These are phyloP conservation scores for Scedosporium minutisporum DNA, from an alignment of 2,329 filamentous ascomycete species.

Conservation along the genomic window DNA sequence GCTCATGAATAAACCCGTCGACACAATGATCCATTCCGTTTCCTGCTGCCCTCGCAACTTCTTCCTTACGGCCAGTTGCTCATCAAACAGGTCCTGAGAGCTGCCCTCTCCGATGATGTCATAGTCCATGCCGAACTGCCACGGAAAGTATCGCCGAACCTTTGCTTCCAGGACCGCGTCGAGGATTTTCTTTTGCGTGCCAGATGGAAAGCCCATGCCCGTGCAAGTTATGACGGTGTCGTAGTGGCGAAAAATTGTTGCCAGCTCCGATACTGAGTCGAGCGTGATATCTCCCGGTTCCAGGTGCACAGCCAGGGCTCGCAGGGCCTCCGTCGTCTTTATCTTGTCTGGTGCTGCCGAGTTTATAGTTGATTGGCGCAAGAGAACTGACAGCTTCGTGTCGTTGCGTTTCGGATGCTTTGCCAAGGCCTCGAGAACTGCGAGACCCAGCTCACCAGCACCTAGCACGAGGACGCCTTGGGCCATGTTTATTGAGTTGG, in stretches of 20 bases:
- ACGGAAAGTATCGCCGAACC: conserved; percentile 50
- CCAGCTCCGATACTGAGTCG: conserved; percentile 26
- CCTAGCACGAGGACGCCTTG: conserved; percentile 49
- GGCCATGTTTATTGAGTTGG: conserved; percentile 10
- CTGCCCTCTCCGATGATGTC: conserved; percentile 50
- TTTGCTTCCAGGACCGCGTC: conserved; percentile 42
- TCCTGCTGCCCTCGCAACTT: conserved; percentile 35
- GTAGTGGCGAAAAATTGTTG: conserved; percentile 32
- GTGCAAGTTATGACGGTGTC: conserved; percentile 50
- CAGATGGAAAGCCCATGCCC: conserved; percentile 47
- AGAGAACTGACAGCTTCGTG: conserved; percentile 38
- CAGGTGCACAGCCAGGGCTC: conserved; percentile 27
- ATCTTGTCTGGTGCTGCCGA: conserved; percentile 27
- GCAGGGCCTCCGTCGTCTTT: conserved; percentile 22
- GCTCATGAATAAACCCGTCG: conserved; percentile 61
- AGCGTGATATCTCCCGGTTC: conserved; percentile 35
- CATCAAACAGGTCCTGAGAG: conserved; percentile 56
- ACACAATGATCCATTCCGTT: conserved; percentile 54
- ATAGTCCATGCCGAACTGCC: conserved; percentile 69
- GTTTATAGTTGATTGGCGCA: conserved; percentile 38
- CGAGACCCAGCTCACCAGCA: conserved; percentile 54
- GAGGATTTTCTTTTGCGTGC: conserved; percentile 48
- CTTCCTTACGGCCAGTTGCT: conserved; percentile 51
- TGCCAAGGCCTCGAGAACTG: conserved; percentile 42
- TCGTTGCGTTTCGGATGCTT: conserved; percentile 29